phyloP scores from a whole-genome alignment of 495 filamentous ascomycete genomes.

The Penicillium steckii region DNA sequence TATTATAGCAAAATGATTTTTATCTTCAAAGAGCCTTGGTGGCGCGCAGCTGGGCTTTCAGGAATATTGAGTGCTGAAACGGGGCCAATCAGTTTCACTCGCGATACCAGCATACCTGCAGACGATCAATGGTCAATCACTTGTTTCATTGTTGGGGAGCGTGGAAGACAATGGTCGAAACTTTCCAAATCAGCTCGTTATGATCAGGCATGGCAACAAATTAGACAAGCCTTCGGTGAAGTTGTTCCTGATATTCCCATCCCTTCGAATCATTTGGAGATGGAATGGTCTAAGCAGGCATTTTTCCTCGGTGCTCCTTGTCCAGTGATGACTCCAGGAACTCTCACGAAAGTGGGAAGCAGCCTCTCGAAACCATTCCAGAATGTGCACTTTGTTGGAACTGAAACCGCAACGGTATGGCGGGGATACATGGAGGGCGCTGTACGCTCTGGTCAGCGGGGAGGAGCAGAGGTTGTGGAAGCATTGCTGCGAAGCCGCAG shows the following conservation, averaged over 20 bases:
- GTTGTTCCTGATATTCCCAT: constrained; percentile 3
- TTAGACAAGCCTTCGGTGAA: constrained; percentile 7
- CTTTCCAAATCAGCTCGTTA: constrained; percentile 13
- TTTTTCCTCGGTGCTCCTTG: constrained; percentile 27
- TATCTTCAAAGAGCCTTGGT: constrained; percentile 41
- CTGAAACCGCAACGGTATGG: constrained; percentile 44
- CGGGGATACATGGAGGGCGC: constrained; percentile 54
- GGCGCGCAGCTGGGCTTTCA: constrained; percentile 30
- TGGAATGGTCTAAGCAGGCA: constrained; percentile 30
- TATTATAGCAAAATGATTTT: constrained; percentile 38
- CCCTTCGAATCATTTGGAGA: constrained; percentile 19
- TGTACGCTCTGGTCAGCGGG: constrained; percentile 33
- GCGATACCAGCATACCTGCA: constrained; percentile 33
- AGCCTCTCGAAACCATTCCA: constrained; percentile 21
- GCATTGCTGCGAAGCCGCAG: too few relatives aligned
- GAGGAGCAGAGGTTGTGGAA: constrained; percentile 34
- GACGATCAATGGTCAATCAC: constrained; percentile 36
- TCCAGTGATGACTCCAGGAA: constrained; percentile 21
- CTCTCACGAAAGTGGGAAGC: constrained; percentile 21
- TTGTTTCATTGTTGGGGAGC: constrained; percentile 36
- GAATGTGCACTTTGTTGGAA: constrained; percentile 48
- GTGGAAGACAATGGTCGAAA: constrained; percentile 28
- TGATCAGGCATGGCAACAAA: constrained; percentile 5
- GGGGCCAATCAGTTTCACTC: constrained; percentile 32
- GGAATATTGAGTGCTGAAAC: constrained; percentile 24